Evolutionary conservation across 2,329 filamentous ascomycete genomes (phyloP), one percentile per base, ranked within the genome.

Genomic region (Ascocoryne sarcoides): DNA sequence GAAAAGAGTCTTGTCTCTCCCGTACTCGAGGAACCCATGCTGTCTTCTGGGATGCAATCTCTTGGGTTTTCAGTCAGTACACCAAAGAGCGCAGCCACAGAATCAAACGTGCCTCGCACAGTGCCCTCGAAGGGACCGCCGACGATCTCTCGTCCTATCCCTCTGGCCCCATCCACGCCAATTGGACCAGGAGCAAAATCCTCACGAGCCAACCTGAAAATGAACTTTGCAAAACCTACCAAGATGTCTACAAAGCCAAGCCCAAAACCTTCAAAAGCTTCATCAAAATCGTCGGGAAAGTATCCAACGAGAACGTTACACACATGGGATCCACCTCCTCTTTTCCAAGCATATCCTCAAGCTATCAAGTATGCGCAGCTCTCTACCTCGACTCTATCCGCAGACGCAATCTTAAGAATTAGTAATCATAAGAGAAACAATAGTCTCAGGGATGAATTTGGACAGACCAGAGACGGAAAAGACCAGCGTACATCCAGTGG

Each of bases 321-420:
- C 42, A 55, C 52, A 10, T 85, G 79, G 79, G 73, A 76, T 41
- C 74, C 80, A 12, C 84, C 86, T 5, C 84, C 87, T 2, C 65
- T 95, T 10, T 93, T 89, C 60, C 84, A 94, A 59, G 87, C 85
- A 10, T 94, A 88, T 58, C 82, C 85, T 0, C 88, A 94, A 61
- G 79, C 86, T 2, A 73, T 86, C 50, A 88, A 84, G 55, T 76
- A 92, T 59, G 79, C 76, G 9, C 77, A 73, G 12, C 67, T 94
- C 3, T 73, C 79, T 18, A 73, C 82, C 12, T 81, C 82, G 28
- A 75, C 72, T 2, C 63, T 82, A 9, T 76, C 82, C 1, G 73
- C 82, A 2, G 88, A 93, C 45, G 63, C 73, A 1, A 74, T 92
- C 34, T 59, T 87, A 37, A 75, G 81, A 44, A 63, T 75, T 47